Conservation (phyloP, 805 yeast species). For the Candida saitoana region DNA sequence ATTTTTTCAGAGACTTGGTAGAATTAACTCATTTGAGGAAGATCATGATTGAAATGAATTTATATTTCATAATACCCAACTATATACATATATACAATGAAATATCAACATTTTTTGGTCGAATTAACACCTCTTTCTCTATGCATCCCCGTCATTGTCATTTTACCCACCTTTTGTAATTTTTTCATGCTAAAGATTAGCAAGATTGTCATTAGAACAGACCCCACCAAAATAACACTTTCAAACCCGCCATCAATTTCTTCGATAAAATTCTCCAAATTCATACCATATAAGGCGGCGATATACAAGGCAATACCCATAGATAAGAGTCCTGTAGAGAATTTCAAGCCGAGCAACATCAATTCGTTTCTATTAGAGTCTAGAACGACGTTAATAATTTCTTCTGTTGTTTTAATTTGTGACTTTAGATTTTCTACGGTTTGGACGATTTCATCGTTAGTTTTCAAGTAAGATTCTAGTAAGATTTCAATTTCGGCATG, state of each 20-base stretch:
- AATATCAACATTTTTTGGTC: constrained; percentile 1
- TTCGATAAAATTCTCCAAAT: constrained; percentile 86
- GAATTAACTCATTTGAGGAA: too few relatives aligned
- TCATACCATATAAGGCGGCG: constrained; percentile 94
- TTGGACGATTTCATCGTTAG: constrained; percentile 92
- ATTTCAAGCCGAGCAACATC: constrained; percentile 80
- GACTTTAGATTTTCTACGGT: constrained; percentile 70
- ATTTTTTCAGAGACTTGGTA: too few relatives aligned
- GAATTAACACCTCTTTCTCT: background rate
- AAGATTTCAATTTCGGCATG: constrained; percentile 88
- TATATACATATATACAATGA: constrained; percentile 1
- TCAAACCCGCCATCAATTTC: constrained; percentile 71
- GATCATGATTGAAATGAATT: background rate
- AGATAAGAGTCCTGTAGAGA: constrained; percentile 78
- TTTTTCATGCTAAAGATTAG: constrained; percentile 53
- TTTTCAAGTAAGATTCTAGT: constrained; percentile 84
- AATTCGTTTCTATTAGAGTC: constrained; percentile 93
- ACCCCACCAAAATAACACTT: constrained; percentile 37
- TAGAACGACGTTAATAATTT: constrained; percentile 84
- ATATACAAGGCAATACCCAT: constrained; percentile 76
- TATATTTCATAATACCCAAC: background rate
- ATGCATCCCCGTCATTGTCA: constrained; percentile 56
- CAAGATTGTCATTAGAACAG: constrained; percentile 41
- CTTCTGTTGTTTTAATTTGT: constrained; percentile 92
- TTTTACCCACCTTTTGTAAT: constrained; percentile 62